Evolutionary conservation across 108 stramenopile species (phyloP).

Genomic region (Chaetoceros muelleri): DNA sequence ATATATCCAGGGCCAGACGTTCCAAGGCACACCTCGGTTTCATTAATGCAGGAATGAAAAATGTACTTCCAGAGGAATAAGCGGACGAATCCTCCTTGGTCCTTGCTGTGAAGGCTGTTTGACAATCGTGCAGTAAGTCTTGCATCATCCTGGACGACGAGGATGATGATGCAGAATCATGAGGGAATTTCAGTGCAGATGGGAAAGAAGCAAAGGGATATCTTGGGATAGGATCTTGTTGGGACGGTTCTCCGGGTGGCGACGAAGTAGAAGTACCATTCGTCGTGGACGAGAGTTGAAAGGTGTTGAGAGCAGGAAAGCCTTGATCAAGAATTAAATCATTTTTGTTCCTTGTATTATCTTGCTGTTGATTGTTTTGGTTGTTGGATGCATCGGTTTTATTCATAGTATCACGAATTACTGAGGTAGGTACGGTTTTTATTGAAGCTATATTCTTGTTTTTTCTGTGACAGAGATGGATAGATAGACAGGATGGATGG

Average conservation of each 20-base stretch:
- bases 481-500: too few relatives aligned
- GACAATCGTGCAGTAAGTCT: slow-evolving; percentile 49
- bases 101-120: slow-evolving; percentile 64
- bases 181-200: slow-evolving; percentile 25
- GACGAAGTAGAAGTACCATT: too few relatives aligned
- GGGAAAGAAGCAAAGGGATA: slow-evolving; percentile 47
- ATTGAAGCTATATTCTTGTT: too few relatives aligned
- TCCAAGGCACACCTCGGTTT: slow-evolving; percentile 80
- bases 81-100: slow-evolving; percentile 52
- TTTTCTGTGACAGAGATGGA: too few relatives aligned
- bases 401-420: too few relatives aligned
- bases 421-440: too few relatives aligned
- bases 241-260: slow-evolving; percentile 14
- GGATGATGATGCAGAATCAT: slow-evolving; percentile 10
- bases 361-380: too few relatives aligned
- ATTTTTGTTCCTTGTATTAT: slow-evolving; percentile 5
- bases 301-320: slow-evolving; percentile 29
- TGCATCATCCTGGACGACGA: neutral
- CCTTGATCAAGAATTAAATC: slow-evolving; percentile 45
- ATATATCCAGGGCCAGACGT: slow-evolving; percentile 56
- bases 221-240: slow-evolving; percentile 51
- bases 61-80: slow-evolving; percentile 72
- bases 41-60: slow-evolving; percentile 70
- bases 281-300: slow-evolving; percentile 11
- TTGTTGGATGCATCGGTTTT: too few relatives aligned